Evolutionary conservation across 2,329 filamentous ascomycete species (phyloP).

Genomic region (Aspergillus tamarii): DNA sequence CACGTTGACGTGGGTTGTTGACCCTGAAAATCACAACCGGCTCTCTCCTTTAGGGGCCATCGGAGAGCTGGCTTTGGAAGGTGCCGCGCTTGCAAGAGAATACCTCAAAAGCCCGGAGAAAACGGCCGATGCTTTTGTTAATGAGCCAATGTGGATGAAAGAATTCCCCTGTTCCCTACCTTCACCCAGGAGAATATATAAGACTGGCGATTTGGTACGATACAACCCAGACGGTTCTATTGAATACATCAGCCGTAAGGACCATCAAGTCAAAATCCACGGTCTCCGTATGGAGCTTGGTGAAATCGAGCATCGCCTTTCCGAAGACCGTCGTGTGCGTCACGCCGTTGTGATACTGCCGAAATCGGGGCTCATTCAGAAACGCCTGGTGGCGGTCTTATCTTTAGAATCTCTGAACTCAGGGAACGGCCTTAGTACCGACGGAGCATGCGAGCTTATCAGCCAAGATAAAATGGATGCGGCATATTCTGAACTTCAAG

Average conservation of each 20-base stretch:
- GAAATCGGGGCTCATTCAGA: constrained; percentile 45
- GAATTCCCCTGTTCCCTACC: constrained; percentile 12
- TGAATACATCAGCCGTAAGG: constrained; percentile 55
- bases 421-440: constrained; percentile 30
- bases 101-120: constrained; percentile 43
- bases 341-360: constrained; percentile 49
- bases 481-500: constrained; percentile 34
- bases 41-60: constrained; percentile 42
- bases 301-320: constrained; percentile 48
- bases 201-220: constrained; percentile 31
- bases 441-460: constrained; percentile 38
- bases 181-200: constrained; percentile 28
- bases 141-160: constrained; percentile 29
- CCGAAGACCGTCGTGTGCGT: constrained; percentile 36
- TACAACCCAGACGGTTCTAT: constrained; percentile 27
- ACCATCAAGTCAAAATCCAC: constrained; percentile 67
- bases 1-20: constrained; percentile 37
- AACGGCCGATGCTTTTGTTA: constrained; percentile 34
- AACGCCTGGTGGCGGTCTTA: constrained; percentile 51
- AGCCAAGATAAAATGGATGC: constrained; percentile 26
- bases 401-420: constrained; percentile 35
- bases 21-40: constrained; percentile 33
- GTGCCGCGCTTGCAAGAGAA: constrained; percentile 41
- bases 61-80: constrained; percentile 41
- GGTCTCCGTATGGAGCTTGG: constrained; percentile 68